These are phyloP conservation scores for Moringa oleifera DNA, from an alignment of 345 rosid species.

Conservation along the genomic window DNA sequence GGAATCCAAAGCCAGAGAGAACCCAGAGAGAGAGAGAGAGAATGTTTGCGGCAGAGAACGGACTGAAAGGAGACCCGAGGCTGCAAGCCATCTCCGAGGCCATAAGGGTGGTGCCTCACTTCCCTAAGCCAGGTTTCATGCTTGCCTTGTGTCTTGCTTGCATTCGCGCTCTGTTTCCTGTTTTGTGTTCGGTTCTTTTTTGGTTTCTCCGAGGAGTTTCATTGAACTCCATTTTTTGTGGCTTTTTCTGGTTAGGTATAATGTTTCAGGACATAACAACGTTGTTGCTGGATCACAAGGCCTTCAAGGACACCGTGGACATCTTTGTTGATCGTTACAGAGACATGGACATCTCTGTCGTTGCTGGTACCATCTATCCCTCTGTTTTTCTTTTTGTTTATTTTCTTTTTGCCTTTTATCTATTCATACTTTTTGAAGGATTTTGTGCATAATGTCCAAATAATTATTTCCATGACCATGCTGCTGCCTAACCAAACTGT, in stretches of 20 bases:
- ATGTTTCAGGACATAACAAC: conserved; percentile 90
- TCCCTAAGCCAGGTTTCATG: conserved; percentile 59
- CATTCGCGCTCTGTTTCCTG: neutral
- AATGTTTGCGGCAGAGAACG: conserved; percentile 77
- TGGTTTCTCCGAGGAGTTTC: conserved; percentile 1
- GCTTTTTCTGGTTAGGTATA: conserved; percentile 40
- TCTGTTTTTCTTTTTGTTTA: neutral
- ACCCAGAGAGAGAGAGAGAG: neutral
- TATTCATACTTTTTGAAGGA: too few relatives aligned
- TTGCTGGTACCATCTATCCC: conserved; percentile 45
- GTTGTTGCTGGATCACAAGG: conserved; percentile 64
- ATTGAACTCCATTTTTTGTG: neutral
- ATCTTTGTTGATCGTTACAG: conserved; percentile 75
- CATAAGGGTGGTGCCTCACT: conserved; percentile 69
- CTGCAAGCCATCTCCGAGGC: conserved; percentile 57
- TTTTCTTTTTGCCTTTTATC: neutral
- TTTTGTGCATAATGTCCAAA: neutral
- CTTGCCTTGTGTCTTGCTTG: neutral
- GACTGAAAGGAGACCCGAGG: conserved; percentile 71
- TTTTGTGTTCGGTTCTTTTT: neutral
- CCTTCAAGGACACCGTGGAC: conserved; percentile 71
- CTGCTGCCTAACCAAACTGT: too few relatives aligned
- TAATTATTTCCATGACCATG: too few relatives aligned
- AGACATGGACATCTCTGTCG: conserved; percentile 64
- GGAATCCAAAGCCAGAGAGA: neutral